Conservation (phyloP, 2,329 filamentous ascomycete genomes). For the Xylaria sp. region DNA sequence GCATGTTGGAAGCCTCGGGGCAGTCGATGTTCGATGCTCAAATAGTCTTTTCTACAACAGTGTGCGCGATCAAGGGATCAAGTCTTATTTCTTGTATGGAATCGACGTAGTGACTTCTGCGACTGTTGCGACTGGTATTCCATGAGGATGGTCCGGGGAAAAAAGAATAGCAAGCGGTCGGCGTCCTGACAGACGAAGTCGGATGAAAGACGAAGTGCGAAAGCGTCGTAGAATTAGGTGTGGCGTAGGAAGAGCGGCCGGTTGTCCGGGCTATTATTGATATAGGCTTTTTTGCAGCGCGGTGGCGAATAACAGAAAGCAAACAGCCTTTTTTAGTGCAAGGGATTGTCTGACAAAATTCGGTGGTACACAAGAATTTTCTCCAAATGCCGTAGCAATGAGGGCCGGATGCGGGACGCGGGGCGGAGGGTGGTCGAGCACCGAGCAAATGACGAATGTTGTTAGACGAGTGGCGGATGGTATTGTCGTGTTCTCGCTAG, state of each 20-base stretch:
- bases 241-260: neutral
- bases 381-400: conserved; percentile 31
- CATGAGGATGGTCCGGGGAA: conserved; percentile 43
- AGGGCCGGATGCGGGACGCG: conserved; percentile 22
- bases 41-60: conserved; percentile 7
- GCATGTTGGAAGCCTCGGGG: conserved; percentile 56
- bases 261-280: conserved; percentile 6
- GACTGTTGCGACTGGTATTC: conserved; percentile 43
- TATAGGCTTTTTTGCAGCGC: conserved; percentile 11
- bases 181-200: neutral
- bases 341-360: conserved; percentile 22
- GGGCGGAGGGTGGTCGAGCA: conserved; percentile 6
- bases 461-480: neutral
- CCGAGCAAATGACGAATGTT: conserved; percentile 2
- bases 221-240: neutral
- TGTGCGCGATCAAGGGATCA: conserved; percentile 34
- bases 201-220: neutral
- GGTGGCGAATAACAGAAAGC: conserved; percentile 17
- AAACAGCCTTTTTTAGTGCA: conserved; percentile 20
- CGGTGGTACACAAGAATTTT: conserved; percentile 34
- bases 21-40: conserved; percentile 13
- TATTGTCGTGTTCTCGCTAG: conserved; percentile 8
- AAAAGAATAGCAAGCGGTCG: conserved; percentile 2
- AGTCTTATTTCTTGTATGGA: conserved; percentile 45
- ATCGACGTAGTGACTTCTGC: conserved; percentile 37